Evolutionary conservation across 441 rosid species (phyloP).

Genomic region (Adansonia madagascariensis): DNA sequence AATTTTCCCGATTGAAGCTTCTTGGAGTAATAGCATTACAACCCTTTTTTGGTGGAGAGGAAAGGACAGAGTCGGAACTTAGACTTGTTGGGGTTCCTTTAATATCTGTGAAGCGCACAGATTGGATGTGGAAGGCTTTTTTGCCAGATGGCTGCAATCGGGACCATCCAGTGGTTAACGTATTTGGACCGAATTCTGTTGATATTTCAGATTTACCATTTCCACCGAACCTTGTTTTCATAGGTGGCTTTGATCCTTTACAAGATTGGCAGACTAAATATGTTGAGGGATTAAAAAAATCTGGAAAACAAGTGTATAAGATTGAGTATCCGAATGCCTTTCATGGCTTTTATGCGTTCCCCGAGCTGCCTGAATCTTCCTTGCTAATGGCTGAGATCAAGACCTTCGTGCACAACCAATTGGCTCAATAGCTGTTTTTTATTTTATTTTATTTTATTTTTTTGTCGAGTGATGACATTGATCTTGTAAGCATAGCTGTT

Average conservation of each 20-base stretch:
- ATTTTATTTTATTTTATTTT: no score
- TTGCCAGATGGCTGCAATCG: conserved; percentile 35
- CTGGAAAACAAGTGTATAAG: conserved; percentile 32
- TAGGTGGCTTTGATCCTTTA: conserved; percentile 34
- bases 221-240: conserved; percentile 27
- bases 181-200: conserved; percentile 28
- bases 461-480: no score
- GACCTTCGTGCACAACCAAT: conserved; percentile 22
- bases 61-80: conserved; percentile 4
- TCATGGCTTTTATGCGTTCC: conserved; percentile 29
- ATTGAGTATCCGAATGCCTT: conserved; percentile 30
- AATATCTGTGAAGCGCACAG: conserved; percentile 17
- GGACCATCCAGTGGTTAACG: conserved; percentile 35
- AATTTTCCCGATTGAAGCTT: conserved; percentile 18
- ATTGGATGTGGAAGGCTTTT: conserved; percentile 44
- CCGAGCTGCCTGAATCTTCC: conserved; percentile 28
- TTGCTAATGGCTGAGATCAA: conserved; percentile 20
- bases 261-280: conserved; percentile 38
- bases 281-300: conserved; percentile 29
- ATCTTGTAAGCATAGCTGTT: no score
- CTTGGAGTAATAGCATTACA: conserved; percentile 18
- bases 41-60: conserved; percentile 7
- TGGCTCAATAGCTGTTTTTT: background rate
- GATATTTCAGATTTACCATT: conserved; percentile 29
- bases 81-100: background rate